Conservation (phyloP, 2,329 filamentous ascomycete genomes). For the Scleromitrula shiraiana region DNA sequence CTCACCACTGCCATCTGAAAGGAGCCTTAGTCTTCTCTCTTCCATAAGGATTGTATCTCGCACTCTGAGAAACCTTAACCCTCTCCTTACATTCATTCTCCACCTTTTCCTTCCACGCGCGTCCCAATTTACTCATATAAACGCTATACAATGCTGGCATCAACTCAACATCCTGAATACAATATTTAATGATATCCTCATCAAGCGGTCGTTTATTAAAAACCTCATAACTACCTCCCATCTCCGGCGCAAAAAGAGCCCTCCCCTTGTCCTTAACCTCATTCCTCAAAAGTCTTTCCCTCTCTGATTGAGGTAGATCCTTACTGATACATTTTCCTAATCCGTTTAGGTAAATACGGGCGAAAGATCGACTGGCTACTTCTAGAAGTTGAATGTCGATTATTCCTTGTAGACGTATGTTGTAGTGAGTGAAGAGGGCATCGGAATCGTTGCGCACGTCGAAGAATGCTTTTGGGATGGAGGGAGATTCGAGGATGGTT, state of each 20-base stretch:
- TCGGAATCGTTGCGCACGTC: constrained; percentile 52
- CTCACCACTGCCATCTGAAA: too few species aligned
- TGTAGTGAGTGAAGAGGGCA: constrained; percentile 40
- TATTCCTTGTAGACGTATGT: constrained; percentile 37
- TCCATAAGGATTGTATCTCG: too few species aligned
- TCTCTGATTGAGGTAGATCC: too few species aligned
- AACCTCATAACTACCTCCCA: constrained; percentile 37
- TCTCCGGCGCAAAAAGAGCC: constrained; percentile 32
- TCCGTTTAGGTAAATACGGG: constrained; percentile 27
- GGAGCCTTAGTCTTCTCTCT: too few species aligned
- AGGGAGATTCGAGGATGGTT: constrained; percentile 36
- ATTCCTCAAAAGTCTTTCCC: too few species aligned
- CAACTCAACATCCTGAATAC: constrained; percentile 37
- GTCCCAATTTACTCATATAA: too few species aligned
- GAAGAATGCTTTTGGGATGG: constrained; percentile 45
- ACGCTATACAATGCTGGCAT: constrained; percentile 32
- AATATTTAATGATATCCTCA: constrained; percentile 36
- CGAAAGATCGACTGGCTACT: constrained; percentile 30
- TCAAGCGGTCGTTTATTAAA: constrained; percentile 39
- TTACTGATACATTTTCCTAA: constrained; percentile 34
- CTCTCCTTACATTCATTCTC: too few species aligned
- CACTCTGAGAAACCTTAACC: too few species aligned
- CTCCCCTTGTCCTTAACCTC: constrained; percentile 31
- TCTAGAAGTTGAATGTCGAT: constrained; percentile 52
- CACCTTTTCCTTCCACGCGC: too few species aligned